A percentile compares a stretch with the other conserved stretches of the same genome.
These are phyloP conservation scores for Lachnellula subtilissima DNA, from an alignment of 2,329 filamentous ascomycete genomes.

Conservation along the genomic window DNA sequence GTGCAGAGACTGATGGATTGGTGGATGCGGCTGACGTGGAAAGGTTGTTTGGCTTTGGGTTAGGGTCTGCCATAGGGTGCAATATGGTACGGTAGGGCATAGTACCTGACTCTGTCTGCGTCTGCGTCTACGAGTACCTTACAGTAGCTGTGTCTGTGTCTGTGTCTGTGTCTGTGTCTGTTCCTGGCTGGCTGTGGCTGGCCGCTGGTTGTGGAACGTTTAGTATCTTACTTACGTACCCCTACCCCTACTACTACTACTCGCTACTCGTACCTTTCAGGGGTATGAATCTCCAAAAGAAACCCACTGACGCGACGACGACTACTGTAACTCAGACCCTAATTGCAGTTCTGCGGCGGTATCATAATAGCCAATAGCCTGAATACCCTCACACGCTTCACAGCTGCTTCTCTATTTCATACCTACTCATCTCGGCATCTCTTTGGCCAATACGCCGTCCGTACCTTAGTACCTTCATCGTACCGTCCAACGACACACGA, in stretches of 20 bases:
- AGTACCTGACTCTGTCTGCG: neutral
- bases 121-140: neutral
- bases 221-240: neutral
- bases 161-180: neutral
- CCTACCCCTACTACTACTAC: neutral
- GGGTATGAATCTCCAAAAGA: neutral
- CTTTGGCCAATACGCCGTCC: neutral
- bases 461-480: neutral
- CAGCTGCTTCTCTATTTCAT: neutral
- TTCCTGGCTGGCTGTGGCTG: neutral
- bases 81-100: neutral
- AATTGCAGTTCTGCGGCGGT: neutral
- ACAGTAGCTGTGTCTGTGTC: neutral
- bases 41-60: neutral
- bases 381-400: neutral
- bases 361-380: neutral
- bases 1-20: neutral
- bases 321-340: neutral
- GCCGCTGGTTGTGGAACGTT: neutral
- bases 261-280: neutral
- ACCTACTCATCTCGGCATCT: neutral
- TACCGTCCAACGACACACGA: neutral
- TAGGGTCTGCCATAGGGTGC: neutral
- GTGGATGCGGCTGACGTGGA: slow-evolving; percentile 11
- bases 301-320: neutral